Evolutionary conservation across 1,284 basidiomycete genomes (phyloP), one percentile per base, ranked within the genome.

Genomic region (Stygiomarasmius scandens): DNA sequence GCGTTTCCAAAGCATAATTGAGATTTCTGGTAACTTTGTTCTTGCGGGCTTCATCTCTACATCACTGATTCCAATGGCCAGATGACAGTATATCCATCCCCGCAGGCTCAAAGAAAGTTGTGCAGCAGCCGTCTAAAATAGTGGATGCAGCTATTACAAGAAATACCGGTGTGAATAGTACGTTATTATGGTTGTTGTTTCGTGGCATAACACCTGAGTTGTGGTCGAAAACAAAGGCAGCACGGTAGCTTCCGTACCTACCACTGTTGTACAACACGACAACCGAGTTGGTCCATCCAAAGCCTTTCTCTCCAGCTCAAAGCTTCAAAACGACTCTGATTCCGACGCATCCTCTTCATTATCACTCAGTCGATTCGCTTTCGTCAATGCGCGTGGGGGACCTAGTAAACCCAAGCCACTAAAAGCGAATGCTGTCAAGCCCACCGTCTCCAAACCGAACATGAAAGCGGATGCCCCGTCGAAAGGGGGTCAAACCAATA

Each of bases 351-450:
- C 54, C 6, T 54, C 54, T 1, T 22, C 51, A 4, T 43, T 59
- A 10, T 34, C 38, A 23, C 55, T 80, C 1, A 62, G 66, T 23
- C 71, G 61, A 16, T 81, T 79, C 55, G 74, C 74, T 41, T 74
- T 71, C 49, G 47, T 22, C n/a, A 36, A 23, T 24, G 16, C 41
- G 12, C 23, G 41, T 25, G 48, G 36, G 29, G 38, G 23, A 3
- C 55, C 49, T 8, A 56, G 49, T 19, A 52, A 45, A 51, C 19
- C 14, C 24, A 2, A 2, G 16, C 46, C 16, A 27, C 43, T 38
- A 14, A 56, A 52, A 46, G 4, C 12, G 24, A 14, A 47, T 47
- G n/a, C n/a, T 14, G 10, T 24, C 16, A 49, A 45, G n/a, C 44
- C 43, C n/a, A 5, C 34, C 27, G 46, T 14, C n/a, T 34, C 19